These are phyloP conservation scores for Xylariaceae sp. DNA, from an alignment of 2,329 filamentous ascomycete genomes.

Conservation along the genomic window DNA sequence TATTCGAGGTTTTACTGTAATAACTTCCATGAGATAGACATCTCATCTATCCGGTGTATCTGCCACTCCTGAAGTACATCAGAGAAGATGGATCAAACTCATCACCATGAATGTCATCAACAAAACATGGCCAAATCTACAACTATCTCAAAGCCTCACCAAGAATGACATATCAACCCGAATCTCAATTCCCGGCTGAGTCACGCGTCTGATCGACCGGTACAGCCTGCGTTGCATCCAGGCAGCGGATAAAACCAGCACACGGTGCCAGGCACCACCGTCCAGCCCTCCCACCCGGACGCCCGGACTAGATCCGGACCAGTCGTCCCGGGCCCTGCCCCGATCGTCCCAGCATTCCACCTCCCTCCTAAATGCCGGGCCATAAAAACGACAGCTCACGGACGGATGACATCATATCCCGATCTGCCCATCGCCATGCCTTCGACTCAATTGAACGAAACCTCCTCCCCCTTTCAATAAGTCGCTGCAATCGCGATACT, in stretches of 20 bases:
- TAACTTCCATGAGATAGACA: no score
- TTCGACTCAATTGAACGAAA: neutral
- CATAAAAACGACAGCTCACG: neutral
- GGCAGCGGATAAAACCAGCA: neutral
- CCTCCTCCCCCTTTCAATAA: neutral
- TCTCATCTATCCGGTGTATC: no score
- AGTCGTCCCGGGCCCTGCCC: neutral
- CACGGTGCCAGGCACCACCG: neutral
- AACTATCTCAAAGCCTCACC: no score
- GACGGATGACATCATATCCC: constrained; percentile 14
- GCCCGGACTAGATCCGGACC: neutral
- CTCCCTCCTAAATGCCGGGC: neutral
- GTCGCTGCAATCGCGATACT: neutral
- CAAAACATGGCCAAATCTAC: no score
- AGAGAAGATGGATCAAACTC: no score
- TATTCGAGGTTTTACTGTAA: no score
- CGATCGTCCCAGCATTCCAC: neutral
- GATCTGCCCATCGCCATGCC: neutral
- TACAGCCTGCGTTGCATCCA: neutral
- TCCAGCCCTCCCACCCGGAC: neutral
- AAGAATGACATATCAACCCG: no score
- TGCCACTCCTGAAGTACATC: no score
- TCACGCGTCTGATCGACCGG: no score
- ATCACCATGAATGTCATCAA: no score
- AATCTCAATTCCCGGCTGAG: no score